Conservation (phyloP, 1,139 yeast genomes). For the Candida sp. region DNA sequence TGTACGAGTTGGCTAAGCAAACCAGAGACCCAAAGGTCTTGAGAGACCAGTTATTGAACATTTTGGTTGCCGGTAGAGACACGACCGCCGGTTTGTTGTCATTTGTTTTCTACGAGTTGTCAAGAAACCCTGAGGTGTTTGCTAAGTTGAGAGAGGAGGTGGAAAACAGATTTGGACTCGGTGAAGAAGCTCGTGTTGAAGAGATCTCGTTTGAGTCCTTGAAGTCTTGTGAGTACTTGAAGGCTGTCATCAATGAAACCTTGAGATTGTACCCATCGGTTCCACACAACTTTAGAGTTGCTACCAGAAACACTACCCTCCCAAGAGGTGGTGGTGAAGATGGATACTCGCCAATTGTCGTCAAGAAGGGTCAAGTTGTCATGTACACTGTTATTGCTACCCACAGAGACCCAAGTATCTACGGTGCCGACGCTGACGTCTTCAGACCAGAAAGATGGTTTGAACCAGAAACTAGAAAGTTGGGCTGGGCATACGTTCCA, state of each 20-base stretch:
- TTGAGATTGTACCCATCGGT: constrained; percentile 59
- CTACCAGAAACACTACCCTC: constrained; percentile 40
- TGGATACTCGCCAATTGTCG: constrained; percentile 44
- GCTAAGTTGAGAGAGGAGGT: constrained; percentile 34
- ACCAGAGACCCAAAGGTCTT: constrained; percentile 51
- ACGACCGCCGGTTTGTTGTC: constrained; percentile 61
- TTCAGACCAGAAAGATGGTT: constrained; percentile 57
- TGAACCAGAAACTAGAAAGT: constrained; percentile 26
- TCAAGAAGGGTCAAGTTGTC: constrained; percentile 45
- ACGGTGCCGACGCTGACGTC: constrained; percentile 50
- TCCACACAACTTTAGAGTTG: constrained; percentile 50
- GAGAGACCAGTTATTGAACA: constrained; percentile 55
- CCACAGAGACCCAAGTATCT: constrained; percentile 43
- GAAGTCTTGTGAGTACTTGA: constrained; percentile 52
- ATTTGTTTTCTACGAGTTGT: constrained; percentile 48
- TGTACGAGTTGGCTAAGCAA: constrained; percentile 53
- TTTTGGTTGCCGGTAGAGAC: constrained; percentile 59
- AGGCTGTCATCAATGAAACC: constrained; percentile 51
- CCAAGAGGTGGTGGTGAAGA: constrained; percentile 61
- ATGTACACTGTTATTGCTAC: constrained; percentile 40
- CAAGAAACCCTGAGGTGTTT: constrained; percentile 45
- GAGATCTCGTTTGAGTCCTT: constrained; percentile 46
- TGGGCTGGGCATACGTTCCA: constrained; percentile 49
- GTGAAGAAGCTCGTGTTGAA: constrained; percentile 21
- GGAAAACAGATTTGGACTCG: constrained; percentile 38